Base-by-base conservation (phyloP, 2,329 filamentous ascomycete species). In the Cryphonectria naterciae region DNA sequence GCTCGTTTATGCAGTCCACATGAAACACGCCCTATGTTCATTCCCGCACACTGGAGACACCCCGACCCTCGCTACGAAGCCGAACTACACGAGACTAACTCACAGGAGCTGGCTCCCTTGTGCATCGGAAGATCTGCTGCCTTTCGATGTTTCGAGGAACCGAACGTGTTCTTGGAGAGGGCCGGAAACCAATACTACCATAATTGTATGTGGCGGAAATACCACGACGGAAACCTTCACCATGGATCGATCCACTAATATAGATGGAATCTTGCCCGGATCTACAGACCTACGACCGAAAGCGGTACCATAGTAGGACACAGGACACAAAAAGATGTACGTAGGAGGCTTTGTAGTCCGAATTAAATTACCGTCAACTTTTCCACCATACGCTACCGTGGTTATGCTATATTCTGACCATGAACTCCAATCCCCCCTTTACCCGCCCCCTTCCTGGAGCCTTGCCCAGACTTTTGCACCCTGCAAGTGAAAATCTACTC, bases 1-100 rank as follows among this genome's bases (percentile, higher is more conserved):
- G 56, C 64, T 35, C 69, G 39, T 37, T 64, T 69, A 65, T 37
- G 54, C 49, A 35, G 41, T 62, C 37, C 35, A 52, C 58, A 39
- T 70, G 69, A 70, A 70, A 70, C 69, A 54, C 46, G 46, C 61
- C 52, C n/a, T 63, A 28, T 68, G 64, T 68, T 64, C 32, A 39
- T 61, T n/a, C 19, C 28, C 56, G 25, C 25, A 58, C 54, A 32
- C 11, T 32, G 13, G 13, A 58, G 54, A 19, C 25, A 35, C 28
- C 46, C 28, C 35, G 28, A 35, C 35, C 54, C 54, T 58, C 54
- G 28, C 25, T 32, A 5, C n/a, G 11, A 54, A 54, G 8, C 52
- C 25, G 25, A 32, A 32, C 46, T n/a, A n/a, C 17, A 49, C 32
- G 37, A 39, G 5, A 22, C 46, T 4, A 10, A 49, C 22, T 49